These are phyloP conservation scores for Rhizopus delemar DNA, from an alignment of 371 early-diverging fungal genomes.

Conservation along the genomic window DNA sequence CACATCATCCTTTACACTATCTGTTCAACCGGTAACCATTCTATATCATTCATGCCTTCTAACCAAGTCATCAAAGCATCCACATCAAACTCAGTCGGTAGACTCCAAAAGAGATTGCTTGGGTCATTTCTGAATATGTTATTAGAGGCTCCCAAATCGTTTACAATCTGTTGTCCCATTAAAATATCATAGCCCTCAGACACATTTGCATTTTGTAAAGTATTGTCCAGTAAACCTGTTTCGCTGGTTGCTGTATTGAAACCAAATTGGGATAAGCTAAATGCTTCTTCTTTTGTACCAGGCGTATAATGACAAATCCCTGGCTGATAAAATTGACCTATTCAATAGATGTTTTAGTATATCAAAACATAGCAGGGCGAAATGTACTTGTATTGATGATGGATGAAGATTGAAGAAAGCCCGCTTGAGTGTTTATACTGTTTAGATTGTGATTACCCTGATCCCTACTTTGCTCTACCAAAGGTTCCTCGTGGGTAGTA, in stretches of 20 bases:
- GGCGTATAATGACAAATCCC: neutral
- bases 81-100: conserved; percentile 39
- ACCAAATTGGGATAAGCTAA: conserved; percentile 44
- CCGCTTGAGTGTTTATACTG: too few species aligned
- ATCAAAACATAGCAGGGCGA: too few species aligned
- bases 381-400: too few species aligned
- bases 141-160: conserved; percentile 1
- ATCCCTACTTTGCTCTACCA: neutral
- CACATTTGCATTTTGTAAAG: conserved; percentile 9
- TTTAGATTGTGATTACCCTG: too few species aligned
- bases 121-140: conserved; percentile 36
- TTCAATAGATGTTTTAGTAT: too few species aligned
- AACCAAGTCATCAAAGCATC: conserved; percentile 37
- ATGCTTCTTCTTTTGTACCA: conserved; percentile 30
- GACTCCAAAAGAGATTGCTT: conserved; percentile 42
- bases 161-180: neutral
- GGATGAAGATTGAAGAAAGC: too few species aligned
- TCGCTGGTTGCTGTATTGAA: conserved; percentile 28
- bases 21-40: conserved; percentile 6
- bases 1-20: too few species aligned
- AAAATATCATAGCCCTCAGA: neutral
- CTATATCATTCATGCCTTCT: conserved; percentile 7
- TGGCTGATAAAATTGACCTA: too few species aligned
- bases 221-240: conserved; percentile 15
- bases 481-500: too few species aligned